phyloP scores from a whole-genome alignment of 805 yeast genomes.

The Saturnispora zaruensis region DNA sequence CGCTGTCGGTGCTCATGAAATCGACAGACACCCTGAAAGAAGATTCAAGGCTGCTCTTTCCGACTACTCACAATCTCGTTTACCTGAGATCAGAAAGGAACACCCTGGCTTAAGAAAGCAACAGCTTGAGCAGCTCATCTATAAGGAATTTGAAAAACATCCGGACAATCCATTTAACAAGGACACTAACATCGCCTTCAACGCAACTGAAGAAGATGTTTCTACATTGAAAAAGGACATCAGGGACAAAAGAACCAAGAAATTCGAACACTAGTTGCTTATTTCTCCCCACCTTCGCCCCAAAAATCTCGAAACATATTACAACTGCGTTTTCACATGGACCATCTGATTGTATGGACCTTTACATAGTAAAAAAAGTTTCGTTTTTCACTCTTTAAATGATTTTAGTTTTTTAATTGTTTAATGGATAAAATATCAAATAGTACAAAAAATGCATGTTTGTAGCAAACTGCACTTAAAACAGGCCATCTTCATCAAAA shows the following conservation, averaged over 20 bases:
- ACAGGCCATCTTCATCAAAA: constrained; percentile 13
- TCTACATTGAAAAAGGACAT: constrained; percentile 27
- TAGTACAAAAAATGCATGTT: background rate
- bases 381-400: background rate
- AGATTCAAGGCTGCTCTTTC: constrained; percentile 74
- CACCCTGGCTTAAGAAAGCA: constrained; percentile 73
- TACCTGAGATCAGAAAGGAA: constrained; percentile 68
- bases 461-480: background rate
- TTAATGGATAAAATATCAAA: background rate
- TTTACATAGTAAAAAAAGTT: background rate
- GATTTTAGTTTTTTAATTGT: background rate
- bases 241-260: constrained; percentile 26
- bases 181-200: constrained; percentile 51
- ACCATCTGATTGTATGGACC: background rate
- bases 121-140: constrained; percentile 64
- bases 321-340: background rate
- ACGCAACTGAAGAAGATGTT: constrained; percentile 52
- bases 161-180: constrained; percentile 82
- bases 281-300: background rate
- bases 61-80: constrained; percentile 61
- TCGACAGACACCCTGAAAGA: constrained; percentile 85
- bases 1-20: constrained; percentile 50
- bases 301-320: background rate
- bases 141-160: constrained; percentile 74
- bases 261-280: constrained; percentile 23